Evolutionary conservation across 129 eudicot species (phyloP), one percentile per base, ranked within the genome.

Genomic region (Arctium lappa): DNA sequence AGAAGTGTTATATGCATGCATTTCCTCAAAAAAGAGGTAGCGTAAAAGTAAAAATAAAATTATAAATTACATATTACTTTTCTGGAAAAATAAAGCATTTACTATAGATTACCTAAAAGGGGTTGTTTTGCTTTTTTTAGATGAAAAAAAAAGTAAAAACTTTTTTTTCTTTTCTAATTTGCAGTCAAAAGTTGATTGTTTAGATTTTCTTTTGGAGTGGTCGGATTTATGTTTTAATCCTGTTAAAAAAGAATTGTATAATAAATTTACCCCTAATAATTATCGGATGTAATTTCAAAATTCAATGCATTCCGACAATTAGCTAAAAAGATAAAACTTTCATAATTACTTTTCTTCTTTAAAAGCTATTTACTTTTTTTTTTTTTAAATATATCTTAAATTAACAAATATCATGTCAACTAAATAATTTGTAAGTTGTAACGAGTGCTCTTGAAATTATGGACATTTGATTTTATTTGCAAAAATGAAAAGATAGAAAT

Each of bases 211-310:
- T 69, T 80, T 80, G 53, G 48, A 34, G 69, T 80, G 77, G 83
- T 80, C 83, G 83, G 83, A 80, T 33, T 33, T 70, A 80, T 80
- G 83, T 80, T 80, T 80, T 46, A 80, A 69, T 79, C 76, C 69
- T 69, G 76, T 69, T 69, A 38, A 27, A 15, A 79, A 69, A 80
- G 68, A 60, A 60, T 56, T 56, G 16, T 56, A 16, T 56, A 46
- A 46, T 46, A 1, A 10, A 46, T 56, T 16, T 16, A 4, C 63
- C 65, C 65, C 65, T 56, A 56, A 56, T 56, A 16, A 56, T 44
- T 0, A 46, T 60, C 18, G 0, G 0, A 50, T 50, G 0, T 50
- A 50, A 50, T 50, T 50, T 50, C 29, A 5, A 60, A 60, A 3
- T 60, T 60, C 68, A n/a, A 60, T 60, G 68, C 68, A 53, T 53